Evolutionary conservation across 176 grass and related monocot species (phyloP).

Genomic region (Triticum urartu): DNA sequence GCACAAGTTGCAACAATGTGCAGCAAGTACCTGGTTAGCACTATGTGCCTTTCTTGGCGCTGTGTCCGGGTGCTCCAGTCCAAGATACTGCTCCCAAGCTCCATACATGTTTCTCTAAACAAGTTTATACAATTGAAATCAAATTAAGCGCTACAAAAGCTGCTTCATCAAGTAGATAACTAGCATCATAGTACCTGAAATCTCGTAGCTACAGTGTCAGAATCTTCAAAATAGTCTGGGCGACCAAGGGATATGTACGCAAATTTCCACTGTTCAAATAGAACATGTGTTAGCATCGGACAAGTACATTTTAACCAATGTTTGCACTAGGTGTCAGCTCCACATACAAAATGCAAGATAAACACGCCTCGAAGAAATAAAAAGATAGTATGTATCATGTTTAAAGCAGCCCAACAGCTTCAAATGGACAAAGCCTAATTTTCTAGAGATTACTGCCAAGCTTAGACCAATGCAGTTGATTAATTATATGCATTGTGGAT

Average conservation of each 20-base stretch:
- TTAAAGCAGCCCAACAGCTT: not conserved
- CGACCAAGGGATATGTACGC: conserved; percentile 94
- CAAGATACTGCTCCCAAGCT: conserved; percentile 99
- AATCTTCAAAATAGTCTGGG: conserved; percentile 95
- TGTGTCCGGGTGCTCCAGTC: conserved; percentile 88
- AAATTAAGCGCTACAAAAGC: conserved; percentile 14
- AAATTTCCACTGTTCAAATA: conserved; percentile 84
- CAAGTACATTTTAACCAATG: not conserved
- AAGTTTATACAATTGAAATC: conserved; percentile 18
- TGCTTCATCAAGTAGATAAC: conserved; percentile 13
- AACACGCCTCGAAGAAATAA: not conserved
- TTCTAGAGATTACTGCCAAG: not conserved
- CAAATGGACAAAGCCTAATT: not conserved
- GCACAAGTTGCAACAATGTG: not conserved
- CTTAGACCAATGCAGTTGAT: not conserved
- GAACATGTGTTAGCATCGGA: conserved; percentile 1
- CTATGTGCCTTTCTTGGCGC: conserved; percentile 73
- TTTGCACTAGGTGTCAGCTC: not conserved
- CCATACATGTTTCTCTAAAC: conserved; percentile 94
- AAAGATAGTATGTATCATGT: not conserved
- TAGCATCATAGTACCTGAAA: conserved; percentile 69
- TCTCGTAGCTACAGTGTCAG: conserved; percentile 65
- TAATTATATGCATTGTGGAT: not conserved
- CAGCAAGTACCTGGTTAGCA: conserved; percentile 68
- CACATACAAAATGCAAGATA: conserved; percentile 16